A percentile compares a stretch with the other conserved stretches of the same genome.
These are phyloP conservation scores for Talaromyces rugulosus DNA, from an alignment of 2,329 filamentous ascomycete genomes.

Conservation along the genomic window DNA sequence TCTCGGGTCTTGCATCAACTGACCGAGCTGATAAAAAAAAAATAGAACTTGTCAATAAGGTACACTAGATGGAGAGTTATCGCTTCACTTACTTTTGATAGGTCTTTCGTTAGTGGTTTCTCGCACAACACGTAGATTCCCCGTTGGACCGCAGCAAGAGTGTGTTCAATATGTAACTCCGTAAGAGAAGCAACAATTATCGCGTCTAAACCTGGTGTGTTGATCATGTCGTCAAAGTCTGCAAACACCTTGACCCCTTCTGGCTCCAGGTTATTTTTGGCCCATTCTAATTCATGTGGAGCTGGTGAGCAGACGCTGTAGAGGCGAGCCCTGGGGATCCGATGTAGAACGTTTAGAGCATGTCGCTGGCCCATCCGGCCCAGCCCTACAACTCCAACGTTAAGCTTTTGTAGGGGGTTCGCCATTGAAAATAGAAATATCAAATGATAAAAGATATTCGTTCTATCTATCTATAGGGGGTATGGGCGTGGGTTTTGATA, in stretches of 20 bases:
- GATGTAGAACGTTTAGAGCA: constrained; percentile 46
- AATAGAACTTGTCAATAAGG: neutral
- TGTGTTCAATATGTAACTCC: constrained; percentile 53
- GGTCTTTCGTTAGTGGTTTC: constrained; percentile 51
- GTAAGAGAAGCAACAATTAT: constrained; percentile 54
- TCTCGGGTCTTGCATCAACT: constrained; percentile 31
- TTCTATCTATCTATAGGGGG: neutral
- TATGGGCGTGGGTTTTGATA: neutral
- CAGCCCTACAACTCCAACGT: constrained; percentile 47
- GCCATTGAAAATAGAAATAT: neutral
- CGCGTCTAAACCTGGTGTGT: constrained; percentile 51
- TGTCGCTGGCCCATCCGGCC: constrained; percentile 51
- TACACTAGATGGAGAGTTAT: neutral
- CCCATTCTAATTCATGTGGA: constrained; percentile 47
- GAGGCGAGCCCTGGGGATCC: constrained; percentile 47
- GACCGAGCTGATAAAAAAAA: neutral
- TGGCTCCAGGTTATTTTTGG: constrained; percentile 46
- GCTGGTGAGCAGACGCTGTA: constrained; percentile 48
- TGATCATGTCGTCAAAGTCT: constrained; percentile 55
- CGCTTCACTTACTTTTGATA: constrained; percentile 48
- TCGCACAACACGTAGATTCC: constrained; percentile 56
- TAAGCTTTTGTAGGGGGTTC: constrained; percentile 27
- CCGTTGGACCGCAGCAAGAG: constrained; percentile 53
- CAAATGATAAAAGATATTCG: neutral
- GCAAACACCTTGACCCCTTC: constrained; percentile 51